Evolutionary conservation across 768 basidiomycete species (phyloP).

Genomic region (Candolleomyces eurysporus): DNA sequence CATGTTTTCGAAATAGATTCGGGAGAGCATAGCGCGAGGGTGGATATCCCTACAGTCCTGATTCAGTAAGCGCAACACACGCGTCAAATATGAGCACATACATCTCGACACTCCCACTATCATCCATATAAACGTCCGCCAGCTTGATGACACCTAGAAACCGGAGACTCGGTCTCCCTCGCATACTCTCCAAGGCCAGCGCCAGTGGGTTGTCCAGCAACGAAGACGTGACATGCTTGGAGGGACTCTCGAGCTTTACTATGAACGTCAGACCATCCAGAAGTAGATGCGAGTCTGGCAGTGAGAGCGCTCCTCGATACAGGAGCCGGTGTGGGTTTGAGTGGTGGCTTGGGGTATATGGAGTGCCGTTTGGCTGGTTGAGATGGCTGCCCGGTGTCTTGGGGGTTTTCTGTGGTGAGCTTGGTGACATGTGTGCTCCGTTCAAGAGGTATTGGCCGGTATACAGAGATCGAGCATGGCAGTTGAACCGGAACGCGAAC

Average conservation of each 20-base stretch:
- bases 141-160: constrained; percentile 55
- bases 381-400: not conserved
- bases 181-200: constrained; percentile 77
- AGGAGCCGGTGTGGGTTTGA: constrained; percentile 50
- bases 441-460: too few species aligned
- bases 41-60: constrained; percentile 58
- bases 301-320: constrained; percentile 71
- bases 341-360: constrained; percentile 9
- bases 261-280: constrained; percentile 76
- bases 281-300: constrained; percentile 68
- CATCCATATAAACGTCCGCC: constrained; percentile 59
- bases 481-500: too few species aligned
- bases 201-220: constrained; percentile 70
- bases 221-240: constrained; percentile 29
- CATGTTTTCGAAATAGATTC: constrained; percentile 68
- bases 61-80: not conserved
- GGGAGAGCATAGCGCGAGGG: constrained; percentile 57
- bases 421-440: not conserved
- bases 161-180: constrained; percentile 62
- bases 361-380: not conserved
- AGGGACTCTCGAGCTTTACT: constrained; percentile 42
- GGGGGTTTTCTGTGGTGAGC: not conserved
- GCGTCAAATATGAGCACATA: constrained; percentile 14
- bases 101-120: constrained; percentile 46
- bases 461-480: too few species aligned